Conservation (phyloP, 228 moss, liverwort and hornwort species). For the Sphagnum fallax region DNA sequence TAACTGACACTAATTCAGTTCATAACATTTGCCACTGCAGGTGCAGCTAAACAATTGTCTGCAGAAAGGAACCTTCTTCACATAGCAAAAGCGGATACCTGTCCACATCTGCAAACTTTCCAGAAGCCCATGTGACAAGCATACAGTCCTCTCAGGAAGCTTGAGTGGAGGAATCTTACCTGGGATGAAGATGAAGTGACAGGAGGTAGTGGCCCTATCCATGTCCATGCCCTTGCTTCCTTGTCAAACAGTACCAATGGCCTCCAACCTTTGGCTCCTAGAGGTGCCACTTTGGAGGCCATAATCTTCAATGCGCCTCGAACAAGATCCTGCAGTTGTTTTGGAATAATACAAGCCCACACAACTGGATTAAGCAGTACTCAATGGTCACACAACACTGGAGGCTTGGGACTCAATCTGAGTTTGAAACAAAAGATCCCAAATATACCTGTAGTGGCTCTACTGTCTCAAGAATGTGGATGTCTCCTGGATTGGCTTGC, state of each 20-base stretch:
- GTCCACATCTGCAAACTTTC: no score
- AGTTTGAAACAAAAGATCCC: no score
- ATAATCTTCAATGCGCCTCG: constrained; percentile 70
- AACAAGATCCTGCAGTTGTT: constrained; percentile 41
- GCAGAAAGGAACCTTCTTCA: no score
- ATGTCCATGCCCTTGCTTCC: constrained; percentile 61
- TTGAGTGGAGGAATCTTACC: constrained; percentile 10
- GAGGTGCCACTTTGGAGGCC: constrained; percentile 70
- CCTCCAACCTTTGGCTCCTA: constrained; percentile 74
- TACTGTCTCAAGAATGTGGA: constrained; percentile 47
- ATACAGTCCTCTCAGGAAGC: not conserved
- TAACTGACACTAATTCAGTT: no score
- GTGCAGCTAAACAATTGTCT: no score
- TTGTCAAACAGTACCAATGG: constrained; percentile 67
- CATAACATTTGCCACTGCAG: no score
- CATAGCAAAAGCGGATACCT: no score
- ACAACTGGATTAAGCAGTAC: no score
- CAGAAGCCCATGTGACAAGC: no score
- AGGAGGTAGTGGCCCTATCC: constrained; percentile 51
- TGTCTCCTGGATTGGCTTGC: constrained; percentile 64
- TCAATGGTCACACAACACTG: no score
- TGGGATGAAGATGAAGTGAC: constrained; percentile 44
- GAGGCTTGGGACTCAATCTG: no score
- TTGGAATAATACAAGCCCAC: no score
- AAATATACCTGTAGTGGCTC: constrained; percentile 50